Conservation (phyloP, 441 rosid genomes). For the Hura crepitans region DNA sequence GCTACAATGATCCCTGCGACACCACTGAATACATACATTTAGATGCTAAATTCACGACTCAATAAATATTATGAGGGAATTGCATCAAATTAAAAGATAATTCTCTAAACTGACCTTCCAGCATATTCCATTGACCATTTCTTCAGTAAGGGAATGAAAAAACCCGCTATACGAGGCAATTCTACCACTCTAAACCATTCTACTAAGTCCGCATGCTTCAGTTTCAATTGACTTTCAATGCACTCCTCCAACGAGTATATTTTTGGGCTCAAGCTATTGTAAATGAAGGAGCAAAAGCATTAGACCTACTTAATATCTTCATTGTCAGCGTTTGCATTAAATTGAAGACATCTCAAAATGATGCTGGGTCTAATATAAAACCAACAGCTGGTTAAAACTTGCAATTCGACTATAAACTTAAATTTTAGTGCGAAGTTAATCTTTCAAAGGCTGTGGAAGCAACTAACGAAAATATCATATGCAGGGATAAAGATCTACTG, state of each 20-base stretch:
- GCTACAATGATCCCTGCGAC: conserved; percentile 66
- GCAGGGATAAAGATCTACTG: not conserved
- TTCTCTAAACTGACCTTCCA: conserved; percentile 50
- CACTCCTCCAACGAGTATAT: conserved; percentile 36
- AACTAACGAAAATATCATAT: not conserved
- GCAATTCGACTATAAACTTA: not conserved
- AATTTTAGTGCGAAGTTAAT: not conserved
- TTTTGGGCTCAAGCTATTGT: conserved; percentile 48
- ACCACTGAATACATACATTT: conserved; percentile 50
- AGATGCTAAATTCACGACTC: conserved; percentile 22
- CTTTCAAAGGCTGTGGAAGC: not conserved
- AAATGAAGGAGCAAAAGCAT: conserved; percentile 19
- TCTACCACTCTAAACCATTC: conserved; percentile 57
- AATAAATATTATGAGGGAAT: conserved; percentile 10
- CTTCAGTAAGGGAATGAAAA: conserved; percentile 56
- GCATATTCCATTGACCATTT: conserved; percentile 71
- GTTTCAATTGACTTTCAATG: conserved; percentile 46
- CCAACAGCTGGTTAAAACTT: not conserved
- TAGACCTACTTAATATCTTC: conserved; percentile 1
- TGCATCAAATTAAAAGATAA: conserved; percentile 18
- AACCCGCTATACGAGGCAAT: conserved; percentile 51
- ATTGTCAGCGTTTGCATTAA: not conserved
- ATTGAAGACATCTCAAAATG: not conserved
- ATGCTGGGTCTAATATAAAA: not conserved
- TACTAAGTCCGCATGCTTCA: conserved; percentile 42